These are phyloP conservation scores for Daldinia loculata DNA, from an alignment of 495 filamentous ascomycete species.

Conservation along the genomic window DNA sequence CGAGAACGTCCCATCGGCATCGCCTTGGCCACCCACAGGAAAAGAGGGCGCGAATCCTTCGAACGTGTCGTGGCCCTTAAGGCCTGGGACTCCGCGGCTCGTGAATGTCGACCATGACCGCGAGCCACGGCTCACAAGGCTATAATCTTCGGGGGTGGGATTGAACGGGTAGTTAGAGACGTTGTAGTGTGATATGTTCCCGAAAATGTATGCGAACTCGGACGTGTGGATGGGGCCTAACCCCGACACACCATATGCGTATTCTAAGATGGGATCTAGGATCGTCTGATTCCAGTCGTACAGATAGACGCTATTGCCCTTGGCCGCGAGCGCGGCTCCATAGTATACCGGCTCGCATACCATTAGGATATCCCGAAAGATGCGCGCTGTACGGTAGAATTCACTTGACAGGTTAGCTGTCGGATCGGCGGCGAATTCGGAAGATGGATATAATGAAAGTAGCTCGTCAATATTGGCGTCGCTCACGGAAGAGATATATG, in stretches of 20 bases:
- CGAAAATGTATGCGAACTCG: slow-evolving; percentile 58
- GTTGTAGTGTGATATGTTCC: slow-evolving; percentile 46
- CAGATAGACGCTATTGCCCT: slow-evolving; percentile 48
- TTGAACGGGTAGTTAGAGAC: slow-evolving; percentile 23
- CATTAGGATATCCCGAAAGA: slow-evolving; percentile 58
- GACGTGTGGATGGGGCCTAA: slow-evolving; percentile 55
- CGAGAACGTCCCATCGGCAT: slow-evolving; percentile 11
- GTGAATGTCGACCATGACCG: slow-evolving; percentile 49
- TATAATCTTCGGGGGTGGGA: slow-evolving; percentile 39
- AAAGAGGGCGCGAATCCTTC: slow-evolving; percentile 39
- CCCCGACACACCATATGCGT: slow-evolving; percentile 43
- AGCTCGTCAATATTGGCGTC: slow-evolving; percentile 32
- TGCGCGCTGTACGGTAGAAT: slow-evolving; percentile 55
- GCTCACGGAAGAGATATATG: slow-evolving; percentile 61
- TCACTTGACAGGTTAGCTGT: slow-evolving; percentile 47
- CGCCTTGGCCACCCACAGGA: background rate
- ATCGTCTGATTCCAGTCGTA: slow-evolving; percentile 57
- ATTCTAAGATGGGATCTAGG: slow-evolving; percentile 45
- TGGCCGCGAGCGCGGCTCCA: slow-evolving; percentile 47
- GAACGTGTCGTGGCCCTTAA: slow-evolving; percentile 39
- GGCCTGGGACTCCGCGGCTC: slow-evolving; percentile 34
- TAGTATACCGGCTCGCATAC: slow-evolving; percentile 56
- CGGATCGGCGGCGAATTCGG: slow-evolving; percentile 46
- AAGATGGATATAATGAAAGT: slow-evolving; percentile 51
- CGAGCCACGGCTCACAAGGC: slow-evolving; percentile 38